Conservation (phyloP, 2,329 filamentous ascomycete genomes). For the Fusarium sp. region DNA sequence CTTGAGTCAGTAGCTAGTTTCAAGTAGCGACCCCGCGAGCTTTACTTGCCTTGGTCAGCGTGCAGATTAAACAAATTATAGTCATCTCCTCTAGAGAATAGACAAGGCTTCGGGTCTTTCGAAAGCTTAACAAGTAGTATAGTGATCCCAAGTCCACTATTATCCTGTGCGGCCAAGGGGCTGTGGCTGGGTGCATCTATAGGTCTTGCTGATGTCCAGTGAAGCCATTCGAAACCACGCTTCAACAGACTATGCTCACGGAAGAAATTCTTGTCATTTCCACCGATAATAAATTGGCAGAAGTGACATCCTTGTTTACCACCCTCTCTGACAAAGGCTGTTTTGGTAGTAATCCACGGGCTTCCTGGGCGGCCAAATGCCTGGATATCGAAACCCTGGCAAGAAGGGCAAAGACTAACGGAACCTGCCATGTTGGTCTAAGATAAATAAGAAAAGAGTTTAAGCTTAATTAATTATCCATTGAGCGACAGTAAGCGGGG, state of each 20-base stretch:
- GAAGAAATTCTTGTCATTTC: fast-evolving
- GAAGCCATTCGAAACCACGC: not conserved
- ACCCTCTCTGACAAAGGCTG: fast-evolving
- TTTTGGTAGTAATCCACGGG: not conserved
- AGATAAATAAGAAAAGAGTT: no score
- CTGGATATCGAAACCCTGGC: not conserved
- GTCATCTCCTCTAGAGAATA: fast-evolving
- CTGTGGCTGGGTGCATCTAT: fast-evolving
- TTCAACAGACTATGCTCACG: fast-evolving
- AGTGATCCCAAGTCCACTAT: fast-evolving
- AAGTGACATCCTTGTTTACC: not conserved
- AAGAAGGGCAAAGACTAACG: fast-evolving
- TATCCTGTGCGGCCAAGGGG: no score
- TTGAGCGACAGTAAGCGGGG: no score
- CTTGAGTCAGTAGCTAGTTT: fast-evolving
- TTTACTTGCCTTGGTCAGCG: fast-evolving
- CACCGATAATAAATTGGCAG: not conserved
- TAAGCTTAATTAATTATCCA: no score
- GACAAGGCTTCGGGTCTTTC: not conserved
- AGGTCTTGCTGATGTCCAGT: not conserved
- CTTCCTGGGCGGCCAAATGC: not conserved
- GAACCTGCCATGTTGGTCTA: not conserved
- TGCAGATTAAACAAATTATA: not conserved
- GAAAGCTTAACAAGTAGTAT: not conserved
- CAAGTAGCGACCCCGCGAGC: no score